Evolutionary conservation across 345 rosid genomes (phyloP), one percentile per base, ranked within the genome.

Genomic region (Eucalyptus rudis): DNA sequence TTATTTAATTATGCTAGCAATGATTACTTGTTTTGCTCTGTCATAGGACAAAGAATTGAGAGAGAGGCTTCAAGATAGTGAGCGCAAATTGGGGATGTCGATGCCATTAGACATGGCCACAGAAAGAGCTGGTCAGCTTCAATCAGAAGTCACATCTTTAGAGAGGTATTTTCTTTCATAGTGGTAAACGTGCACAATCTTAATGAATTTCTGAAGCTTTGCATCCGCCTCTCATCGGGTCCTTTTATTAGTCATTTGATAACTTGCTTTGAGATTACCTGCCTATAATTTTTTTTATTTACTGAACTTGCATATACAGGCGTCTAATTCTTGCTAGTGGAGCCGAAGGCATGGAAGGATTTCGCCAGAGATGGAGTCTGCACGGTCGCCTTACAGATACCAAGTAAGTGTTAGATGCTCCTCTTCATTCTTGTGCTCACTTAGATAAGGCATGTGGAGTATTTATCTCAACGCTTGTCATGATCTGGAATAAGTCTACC

Each of bases 321-420:
- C 98, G 92, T 88, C 91, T 96, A 94, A 95, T 96, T 93, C 98
- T 97, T 84, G 99, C 98, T 24, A 95, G 99, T 91, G 99, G 98
- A 93, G 88, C 93, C 88, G 95, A 97, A 94, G 99, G 98, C 87
- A 92, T 94, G 79, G 97, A 95, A 86, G 99, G 99, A 90, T 98
- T 95, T 92, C 98, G 95, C 51, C 96, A 92, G 92, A 94, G 99
- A 89, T 98, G 99, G 99, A 95, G 99, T 92, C 91, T 98, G 90
- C 99, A 98, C 64, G 99, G 99, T 86, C 96, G 93, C 49, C 96
- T 97, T 91, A 92, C 97, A 6, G 98, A 98, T 91, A 93, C 94
- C 90, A 97, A 94, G 98, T 96, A 95, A 90, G 88, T 91, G 64
- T 25, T 7, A 10, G 27, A 87, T 68, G 49, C 52, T 44, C 59